Evolutionary conservation across 2,329 filamentous ascomycete genomes (phyloP).

Genomic region (Fusarium sp.): DNA sequence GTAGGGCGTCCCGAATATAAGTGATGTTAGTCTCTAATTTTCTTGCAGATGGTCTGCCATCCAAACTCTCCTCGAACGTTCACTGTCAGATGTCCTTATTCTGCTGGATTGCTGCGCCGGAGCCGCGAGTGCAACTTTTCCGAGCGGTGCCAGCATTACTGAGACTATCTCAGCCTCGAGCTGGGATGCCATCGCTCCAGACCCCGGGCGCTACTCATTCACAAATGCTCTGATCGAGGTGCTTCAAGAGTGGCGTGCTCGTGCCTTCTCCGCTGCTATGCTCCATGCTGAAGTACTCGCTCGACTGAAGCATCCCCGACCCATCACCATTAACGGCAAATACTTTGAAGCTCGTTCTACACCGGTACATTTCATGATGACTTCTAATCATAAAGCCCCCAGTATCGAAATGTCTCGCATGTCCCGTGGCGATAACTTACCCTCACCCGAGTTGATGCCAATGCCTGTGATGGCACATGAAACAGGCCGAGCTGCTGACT

Average conservation of each 20-base stretch:
- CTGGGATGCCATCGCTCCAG: slow-evolving; percentile 70
- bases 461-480: slow-evolving; percentile 36
- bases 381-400: slow-evolving; percentile 67
- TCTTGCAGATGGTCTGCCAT: slow-evolving; percentile 66
- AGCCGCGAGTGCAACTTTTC: slow-evolving; percentile 69
- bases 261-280: slow-evolving; percentile 70
- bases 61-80: slow-evolving; percentile 68
- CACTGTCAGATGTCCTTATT: slow-evolving; percentile 67
- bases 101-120: slow-evolving; percentile 70
- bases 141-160: slow-evolving; percentile 68
- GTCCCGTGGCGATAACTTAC: slow-evolving; percentile 42
- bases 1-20: slow-evolving; percentile 50
- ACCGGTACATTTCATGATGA: slow-evolving; percentile 73
- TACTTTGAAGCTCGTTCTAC: slow-evolving; percentile 69
- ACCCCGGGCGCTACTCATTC: slow-evolving; percentile 70
- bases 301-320: slow-evolving; percentile 69
- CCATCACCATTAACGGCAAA: slow-evolving; percentile 68
- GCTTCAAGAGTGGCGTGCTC: slow-evolving; percentile 66
- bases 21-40: slow-evolving; percentile 10
- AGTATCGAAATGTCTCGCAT: slow-evolving; percentile 66
- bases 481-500: slow-evolving; percentile 45
- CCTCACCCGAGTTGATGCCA: slow-evolving; percentile 38
- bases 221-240: slow-evolving; percentile 70
- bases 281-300: slow-evolving; percentile 70
- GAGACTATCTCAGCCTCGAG: slow-evolving; percentile 72